These are phyloP conservation scores for Marasmius oreades DNA, from an alignment of 1,284 basidiomycete species.

Conservation along the genomic window DNA sequence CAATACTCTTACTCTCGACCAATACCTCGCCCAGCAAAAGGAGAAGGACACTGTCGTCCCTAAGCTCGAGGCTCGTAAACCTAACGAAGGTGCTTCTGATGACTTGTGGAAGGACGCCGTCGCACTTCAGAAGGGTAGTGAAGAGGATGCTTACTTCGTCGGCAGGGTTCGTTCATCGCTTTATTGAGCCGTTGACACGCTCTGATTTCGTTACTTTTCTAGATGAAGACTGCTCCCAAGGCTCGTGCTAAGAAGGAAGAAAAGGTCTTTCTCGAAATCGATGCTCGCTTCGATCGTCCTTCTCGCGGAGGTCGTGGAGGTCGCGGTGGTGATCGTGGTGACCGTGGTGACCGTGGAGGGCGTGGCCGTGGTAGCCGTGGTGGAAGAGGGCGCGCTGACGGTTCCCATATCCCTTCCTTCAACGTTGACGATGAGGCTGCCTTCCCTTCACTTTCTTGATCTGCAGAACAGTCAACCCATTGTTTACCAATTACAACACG, in stretches of 20 bases:
- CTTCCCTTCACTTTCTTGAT: constrained; percentile 78
- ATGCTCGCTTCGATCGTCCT: constrained; percentile 73
- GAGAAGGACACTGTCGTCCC: constrained; percentile 55
- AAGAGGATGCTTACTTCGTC: constrained; percentile 66
- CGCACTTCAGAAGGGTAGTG: constrained; percentile 56
- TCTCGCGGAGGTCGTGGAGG: constrained; percentile 47
- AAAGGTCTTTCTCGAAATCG: constrained; percentile 75
- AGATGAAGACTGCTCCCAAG: constrained; percentile 63
- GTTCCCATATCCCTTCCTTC: constrained; percentile 30
- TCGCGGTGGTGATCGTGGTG: constrained; percentile 45
- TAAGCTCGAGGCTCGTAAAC: constrained; percentile 68
- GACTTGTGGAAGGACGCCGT: constrained; percentile 61
- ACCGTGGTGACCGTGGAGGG: constrained; percentile 42
- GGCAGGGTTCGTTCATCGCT: constrained; percentile 55
- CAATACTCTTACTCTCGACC: constrained; percentile 84
- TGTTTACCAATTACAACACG: neutral
- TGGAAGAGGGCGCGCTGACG: constrained; percentile 30
- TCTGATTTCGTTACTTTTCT: constrained; percentile 9
- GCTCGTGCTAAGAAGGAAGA: constrained; percentile 71
- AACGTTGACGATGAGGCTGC: constrained; percentile 76
- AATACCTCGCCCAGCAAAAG: constrained; percentile 77
- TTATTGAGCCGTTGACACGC: constrained; percentile 1
- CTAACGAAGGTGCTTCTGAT: constrained; percentile 59
- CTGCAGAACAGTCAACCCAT: constrained; percentile 1
- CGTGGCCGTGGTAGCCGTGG: constrained; percentile 39